Conservation (phyloP, 2,329 filamentous ascomycete species). For the Diaporthe capsici region DNA sequence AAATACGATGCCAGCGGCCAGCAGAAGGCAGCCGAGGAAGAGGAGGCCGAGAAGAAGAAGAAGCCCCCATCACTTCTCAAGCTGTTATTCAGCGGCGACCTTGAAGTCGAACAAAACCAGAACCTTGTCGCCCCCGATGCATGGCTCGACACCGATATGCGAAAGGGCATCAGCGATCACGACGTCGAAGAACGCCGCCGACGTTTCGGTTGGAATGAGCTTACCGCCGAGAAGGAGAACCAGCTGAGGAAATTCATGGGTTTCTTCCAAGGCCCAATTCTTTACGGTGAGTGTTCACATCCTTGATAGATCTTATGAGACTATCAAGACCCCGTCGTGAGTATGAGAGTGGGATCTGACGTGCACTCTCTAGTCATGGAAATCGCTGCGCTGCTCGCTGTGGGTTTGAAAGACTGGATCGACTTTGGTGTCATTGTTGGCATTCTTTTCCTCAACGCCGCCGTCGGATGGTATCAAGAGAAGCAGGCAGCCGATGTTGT, state of each 20-base stretch:
- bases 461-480: conserved; percentile 84
- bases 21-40: conserved; percentile 42
- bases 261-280: conserved; percentile 81
- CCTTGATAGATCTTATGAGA: too few relatives aligned
- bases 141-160: conserved; percentile 77
- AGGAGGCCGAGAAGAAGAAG: conserved; percentile 38
- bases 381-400: conserved; percentile 78
- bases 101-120: conserved; percentile 53
- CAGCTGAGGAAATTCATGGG: conserved; percentile 77
- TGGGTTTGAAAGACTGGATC: conserved; percentile 80
- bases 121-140: conserved; percentile 69
- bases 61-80: conserved; percentile 47
- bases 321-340: too few relatives aligned
- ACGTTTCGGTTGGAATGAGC: conserved; percentile 77
- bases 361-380: conserved; percentile 72
- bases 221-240: conserved; percentile 79
- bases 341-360: neutral
- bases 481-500: conserved; percentile 83
- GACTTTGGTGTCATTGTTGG: conserved; percentile 82
- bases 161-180: conserved; percentile 66
- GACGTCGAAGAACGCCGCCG: conserved; percentile 74
- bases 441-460: conserved; percentile 79
- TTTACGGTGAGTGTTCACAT: conserved; percentile 41
- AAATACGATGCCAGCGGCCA: conserved; percentile 48
- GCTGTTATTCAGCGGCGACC: conserved; percentile 45